Evolutionary conservation across 2,329 filamentous ascomycete genomes (phyloP).

Genomic region (Trichophyton mentagrophytes): DNA sequence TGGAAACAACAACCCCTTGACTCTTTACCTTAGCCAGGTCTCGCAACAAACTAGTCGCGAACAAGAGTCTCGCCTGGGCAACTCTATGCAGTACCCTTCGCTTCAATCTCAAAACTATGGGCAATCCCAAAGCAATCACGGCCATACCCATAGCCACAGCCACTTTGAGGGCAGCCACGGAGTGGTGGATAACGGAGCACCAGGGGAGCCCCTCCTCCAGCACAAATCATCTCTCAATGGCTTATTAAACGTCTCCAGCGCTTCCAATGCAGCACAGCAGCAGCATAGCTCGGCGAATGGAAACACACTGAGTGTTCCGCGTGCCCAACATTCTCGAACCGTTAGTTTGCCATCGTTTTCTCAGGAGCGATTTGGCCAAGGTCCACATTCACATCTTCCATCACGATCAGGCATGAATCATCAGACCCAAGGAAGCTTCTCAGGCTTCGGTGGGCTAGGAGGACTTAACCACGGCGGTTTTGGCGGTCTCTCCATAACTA

Average conservation of each 20-base stretch:
- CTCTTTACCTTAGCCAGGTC: conserved; percentile 82
- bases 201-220: conserved; percentile 34
- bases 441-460: conserved; percentile 46
- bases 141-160: conserved; percentile 39
- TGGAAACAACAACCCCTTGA: conserved; percentile 72
- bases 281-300: conserved; percentile 47
- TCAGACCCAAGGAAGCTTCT: conserved; percentile 41
- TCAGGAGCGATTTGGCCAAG: conserved; percentile 43
- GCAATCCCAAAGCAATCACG: conserved; percentile 48
- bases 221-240: conserved; percentile 53
- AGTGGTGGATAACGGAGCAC: conserved; percentile 47
- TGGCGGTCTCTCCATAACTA: conserved; percentile 44
- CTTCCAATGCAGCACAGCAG: conserved; percentile 42
- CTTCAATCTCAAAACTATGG: conserved; percentile 48
- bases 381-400: conserved; percentile 24
- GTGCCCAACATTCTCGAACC: conserved; percentile 59
- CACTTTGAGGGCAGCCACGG: conserved; percentile 67
- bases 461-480: conserved; percentile 46
- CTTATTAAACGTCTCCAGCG: conserved; percentile 40
- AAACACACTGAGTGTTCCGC: conserved; percentile 38
- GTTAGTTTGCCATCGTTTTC: conserved; percentile 72
- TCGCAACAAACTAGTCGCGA: conserved; percentile 49
- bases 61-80: conserved; percentile 42
- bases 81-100: conserved; percentile 30
- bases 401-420: conserved; percentile 26